Base-by-base conservation (phyloP, 345 rosid genomes). In the Erucastrum elatum region DNA sequence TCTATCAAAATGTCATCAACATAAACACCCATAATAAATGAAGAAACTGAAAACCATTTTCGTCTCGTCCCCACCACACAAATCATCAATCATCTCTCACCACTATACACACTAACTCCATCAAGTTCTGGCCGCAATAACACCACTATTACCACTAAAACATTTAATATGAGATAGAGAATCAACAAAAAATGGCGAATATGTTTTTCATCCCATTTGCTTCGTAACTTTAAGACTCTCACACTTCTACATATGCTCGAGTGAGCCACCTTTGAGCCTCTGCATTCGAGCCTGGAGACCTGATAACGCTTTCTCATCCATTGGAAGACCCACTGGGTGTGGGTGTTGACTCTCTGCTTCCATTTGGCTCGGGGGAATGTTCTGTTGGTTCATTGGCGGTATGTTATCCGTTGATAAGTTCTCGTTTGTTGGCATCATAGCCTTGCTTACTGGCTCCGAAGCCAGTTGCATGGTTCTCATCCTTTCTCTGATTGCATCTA, bases 201-300 rank as follows among this genome's bases (percentile, higher is more conserved):
- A 62, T 27, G 61, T 39, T 73, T 73, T 60, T 51, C 27, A 53
- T 75, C 25, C 21, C 15, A 16, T 53, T 6, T 6, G 59, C 59
- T 53, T 53, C 31, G 59, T 49, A 68, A 34, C 8, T 46, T 67
- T 16, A 37, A 11, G 49, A 70, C 71, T 31, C 75, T 31, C 75
- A 66, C 34, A 41, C 68, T 10, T 68, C 89, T 96, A 93, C 68
- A 90, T 82, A 30, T 87, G 85, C 17, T 96, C 99, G 12, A 90
- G 82, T 17, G 97, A 68, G 58, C 99, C 98, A 60, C 96, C 91
- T 85, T 93, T 96, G 10, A 96, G 94, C 84, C 98, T 93, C 84
- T 96, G 98, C 97, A 96, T 96, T 64, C 99, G 88, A 5, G 99
- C 98, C 71, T 93, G 99, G 39, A 96, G 99, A 62, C 97, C 98